Evolutionary conservation across 176 grass and related monocot species (phyloP).

Genomic region (Aegilops longissima): DNA sequence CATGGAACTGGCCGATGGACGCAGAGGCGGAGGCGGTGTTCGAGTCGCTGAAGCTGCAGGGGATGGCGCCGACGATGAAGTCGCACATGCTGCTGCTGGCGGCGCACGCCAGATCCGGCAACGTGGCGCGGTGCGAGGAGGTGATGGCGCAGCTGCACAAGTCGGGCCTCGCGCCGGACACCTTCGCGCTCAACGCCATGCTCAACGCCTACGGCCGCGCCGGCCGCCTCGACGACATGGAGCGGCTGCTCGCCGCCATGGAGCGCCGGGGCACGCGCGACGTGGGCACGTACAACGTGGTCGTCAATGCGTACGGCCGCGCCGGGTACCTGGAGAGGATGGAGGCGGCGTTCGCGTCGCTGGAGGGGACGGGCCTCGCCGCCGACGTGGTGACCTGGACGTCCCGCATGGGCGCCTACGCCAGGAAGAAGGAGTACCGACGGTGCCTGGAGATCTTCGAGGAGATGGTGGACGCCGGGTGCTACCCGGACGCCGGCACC

Average conservation of each 20-base stretch:
- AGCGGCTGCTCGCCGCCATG: constrained; percentile 67
- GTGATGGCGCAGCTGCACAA: constrained; percentile 94
- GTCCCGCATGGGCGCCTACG: constrained; percentile 69
- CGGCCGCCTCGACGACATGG: constrained; percentile 77
- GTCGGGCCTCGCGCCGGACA: constrained; percentile 69
- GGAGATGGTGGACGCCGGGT: constrained; percentile 90
- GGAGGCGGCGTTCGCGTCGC: constrained; percentile 66
- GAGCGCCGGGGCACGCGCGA: constrained; percentile 29
- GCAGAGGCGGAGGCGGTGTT: constrained; percentile 73
- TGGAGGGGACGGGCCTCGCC: constrained; percentile 39
- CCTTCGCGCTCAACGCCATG: constrained; percentile 84
- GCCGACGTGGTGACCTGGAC: constrained; percentile 91
- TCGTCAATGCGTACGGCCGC: constrained; percentile 71
- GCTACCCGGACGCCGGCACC: constrained; percentile 81
- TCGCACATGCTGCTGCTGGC: constrained; percentile 92
- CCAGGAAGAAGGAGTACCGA: constrained; percentile 71
- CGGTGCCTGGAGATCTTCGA: constrained; percentile 80
- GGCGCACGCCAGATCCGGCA: constrained; percentile 74
- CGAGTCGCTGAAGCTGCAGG: constrained; percentile 70
- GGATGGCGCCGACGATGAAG: constrained; percentile 86
- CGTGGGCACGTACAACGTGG: constrained; percentile 80
- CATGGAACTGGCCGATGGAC: not conserved
- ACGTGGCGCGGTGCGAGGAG: constrained; percentile 69
- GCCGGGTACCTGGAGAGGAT: constrained; percentile 72
- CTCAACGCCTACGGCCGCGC: constrained; percentile 82